These are phyloP conservation scores for Neoarthrinium moseri DNA, from an alignment of 2,329 filamentous ascomycete species.

Conservation along the genomic window DNA sequence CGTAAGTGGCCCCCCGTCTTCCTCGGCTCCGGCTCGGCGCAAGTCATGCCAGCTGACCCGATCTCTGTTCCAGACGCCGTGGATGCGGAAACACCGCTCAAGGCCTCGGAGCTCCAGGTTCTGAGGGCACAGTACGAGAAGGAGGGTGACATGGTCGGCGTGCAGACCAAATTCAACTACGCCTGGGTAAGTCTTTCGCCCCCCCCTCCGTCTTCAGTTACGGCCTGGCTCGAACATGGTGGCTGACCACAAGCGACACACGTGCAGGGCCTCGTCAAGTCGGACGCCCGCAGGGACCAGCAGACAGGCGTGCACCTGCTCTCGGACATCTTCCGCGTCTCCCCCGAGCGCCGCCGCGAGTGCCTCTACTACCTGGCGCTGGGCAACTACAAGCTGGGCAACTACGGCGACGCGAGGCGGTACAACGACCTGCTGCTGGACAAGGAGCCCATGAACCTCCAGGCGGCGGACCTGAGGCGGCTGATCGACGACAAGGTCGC, in stretches of 20 bases:
- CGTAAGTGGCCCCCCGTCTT: conserved; percentile 18
- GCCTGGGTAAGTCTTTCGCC: conserved; percentile 71
- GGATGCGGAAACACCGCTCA: conserved; percentile 95
- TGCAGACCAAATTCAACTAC: conserved; percentile 99
- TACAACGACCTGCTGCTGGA: conserved; percentile 94
- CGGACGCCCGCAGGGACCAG: conserved; percentile 77
- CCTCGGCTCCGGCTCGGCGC: background rate
- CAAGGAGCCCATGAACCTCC: conserved; percentile 86
- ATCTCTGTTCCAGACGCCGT: conserved; percentile 70
- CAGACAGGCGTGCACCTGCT: conserved; percentile 92
- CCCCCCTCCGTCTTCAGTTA: too few relatives aligned
- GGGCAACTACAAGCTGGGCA: conserved; percentile 97
- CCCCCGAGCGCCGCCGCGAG: conserved; percentile 90
- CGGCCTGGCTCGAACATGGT: too few relatives aligned
- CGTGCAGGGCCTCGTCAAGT: conserved; percentile 88
- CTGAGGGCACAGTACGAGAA: conserved; percentile 94
- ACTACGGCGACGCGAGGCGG: conserved; percentile 89
- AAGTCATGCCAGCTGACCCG: background rate
- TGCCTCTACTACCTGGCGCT: conserved; percentile 97
- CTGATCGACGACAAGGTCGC: conserved; percentile 96
- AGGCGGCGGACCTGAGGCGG: conserved; percentile 80
- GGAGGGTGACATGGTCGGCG: conserved; percentile 92
- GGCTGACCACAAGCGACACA: background rate
- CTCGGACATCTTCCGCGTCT: conserved; percentile 92
- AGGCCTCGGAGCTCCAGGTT: conserved; percentile 88